These are phyloP conservation scores for Articulospora tetracladia DNA, from an alignment of 495 filamentous ascomycete genomes.

Conservation along the genomic window DNA sequence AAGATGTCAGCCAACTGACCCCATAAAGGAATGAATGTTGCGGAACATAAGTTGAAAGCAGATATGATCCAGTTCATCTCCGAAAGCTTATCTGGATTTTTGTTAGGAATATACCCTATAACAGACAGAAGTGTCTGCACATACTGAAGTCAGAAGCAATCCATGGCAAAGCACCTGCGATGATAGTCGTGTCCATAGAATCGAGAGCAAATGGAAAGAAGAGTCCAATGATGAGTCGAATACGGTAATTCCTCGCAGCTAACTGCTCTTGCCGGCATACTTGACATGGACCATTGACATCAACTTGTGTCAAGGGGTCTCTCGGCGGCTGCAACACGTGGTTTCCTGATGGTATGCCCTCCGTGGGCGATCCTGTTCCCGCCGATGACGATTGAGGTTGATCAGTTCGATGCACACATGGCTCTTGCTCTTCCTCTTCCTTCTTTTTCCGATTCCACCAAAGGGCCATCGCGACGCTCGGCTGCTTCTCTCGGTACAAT, in stretches of 20 bases:
- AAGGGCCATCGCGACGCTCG: background rate
- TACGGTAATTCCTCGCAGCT: slow-evolving; percentile 36
- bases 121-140: slow-evolving; percentile 4
- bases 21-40: slow-evolving; percentile 52
- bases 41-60: slow-evolving; percentile 45
- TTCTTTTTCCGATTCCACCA: background rate
- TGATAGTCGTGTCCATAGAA: slow-evolving; percentile 56
- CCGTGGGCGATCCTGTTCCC: background rate
- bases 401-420: background rate
- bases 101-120: background rate
- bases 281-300: slow-evolving; percentile 3
- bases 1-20: slow-evolving; percentile 57
- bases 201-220: slow-evolving; percentile 47
- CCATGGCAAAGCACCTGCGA: slow-evolving; percentile 53
- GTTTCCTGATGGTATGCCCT: background rate
- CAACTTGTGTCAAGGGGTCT: background rate
- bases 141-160: slow-evolving; percentile 57
- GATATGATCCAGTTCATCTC: slow-evolving; percentile 63
- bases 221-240: slow-evolving; percentile 49
- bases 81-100: slow-evolving; percentile 29
- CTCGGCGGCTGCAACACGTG: background rate
- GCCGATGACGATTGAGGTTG: background rate
- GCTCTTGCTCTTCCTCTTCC: too few species aligned
- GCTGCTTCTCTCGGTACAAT: too few species aligned
- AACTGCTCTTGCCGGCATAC: slow-evolving; percentile 8